phyloP scores from a whole-genome alignment of 2,329 filamentous ascomycete species.

The Epichloe coenophiala region DNA sequence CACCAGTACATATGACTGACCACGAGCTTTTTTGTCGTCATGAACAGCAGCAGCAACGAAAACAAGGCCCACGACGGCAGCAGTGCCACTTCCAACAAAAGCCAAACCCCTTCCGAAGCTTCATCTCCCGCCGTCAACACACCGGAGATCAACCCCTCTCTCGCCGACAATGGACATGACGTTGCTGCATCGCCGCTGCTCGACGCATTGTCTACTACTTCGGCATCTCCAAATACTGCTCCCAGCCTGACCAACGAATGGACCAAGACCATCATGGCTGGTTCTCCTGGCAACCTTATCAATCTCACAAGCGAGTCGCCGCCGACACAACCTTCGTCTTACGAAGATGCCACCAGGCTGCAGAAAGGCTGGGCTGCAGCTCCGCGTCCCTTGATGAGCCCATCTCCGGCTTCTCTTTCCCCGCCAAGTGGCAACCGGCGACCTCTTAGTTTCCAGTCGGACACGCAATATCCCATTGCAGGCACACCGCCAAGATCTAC shows the following conservation, averaged over 20 bases:
- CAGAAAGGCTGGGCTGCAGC: conserved; percentile 32
- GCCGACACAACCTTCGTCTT: conserved; percentile 38
- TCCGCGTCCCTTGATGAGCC: conserved; percentile 30
- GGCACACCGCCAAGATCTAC: conserved; percentile 26
- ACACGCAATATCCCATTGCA: conserved; percentile 28
- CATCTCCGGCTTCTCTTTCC: conserved; percentile 29
- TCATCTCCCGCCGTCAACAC: conserved; percentile 31
- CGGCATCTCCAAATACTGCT: conserved; percentile 34
- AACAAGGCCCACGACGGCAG: conserved; percentile 18
- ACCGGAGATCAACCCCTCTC: conserved; percentile 30
- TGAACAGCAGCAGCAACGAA: conserved; percentile 8
- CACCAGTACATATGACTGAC: conserved; percentile 10
- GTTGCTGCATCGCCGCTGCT: conserved; percentile 30
- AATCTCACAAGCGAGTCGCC: conserved; percentile 38
- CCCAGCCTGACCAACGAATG: conserved; percentile 35
- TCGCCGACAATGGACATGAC: conserved; percentile 29
- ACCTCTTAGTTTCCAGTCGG: conserved; percentile 42
- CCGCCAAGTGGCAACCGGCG: conserved; percentile 25
- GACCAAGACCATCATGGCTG: conserved; percentile 27
- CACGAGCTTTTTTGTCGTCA: conserved; percentile 9
- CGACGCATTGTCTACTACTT: conserved; percentile 33
- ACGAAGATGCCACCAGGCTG: conserved; percentile 31
- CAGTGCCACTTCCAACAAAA: conserved; percentile 20
- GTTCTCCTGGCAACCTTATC: conserved; percentile 40
- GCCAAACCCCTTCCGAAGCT: conserved; percentile 25